A percentile compares a stretch with the other conserved stretches of the same genome.
Evolutionary conservation across 805 yeast genomes (phyloP).

Genomic region (Debaryomyces tyrocola): DNA sequence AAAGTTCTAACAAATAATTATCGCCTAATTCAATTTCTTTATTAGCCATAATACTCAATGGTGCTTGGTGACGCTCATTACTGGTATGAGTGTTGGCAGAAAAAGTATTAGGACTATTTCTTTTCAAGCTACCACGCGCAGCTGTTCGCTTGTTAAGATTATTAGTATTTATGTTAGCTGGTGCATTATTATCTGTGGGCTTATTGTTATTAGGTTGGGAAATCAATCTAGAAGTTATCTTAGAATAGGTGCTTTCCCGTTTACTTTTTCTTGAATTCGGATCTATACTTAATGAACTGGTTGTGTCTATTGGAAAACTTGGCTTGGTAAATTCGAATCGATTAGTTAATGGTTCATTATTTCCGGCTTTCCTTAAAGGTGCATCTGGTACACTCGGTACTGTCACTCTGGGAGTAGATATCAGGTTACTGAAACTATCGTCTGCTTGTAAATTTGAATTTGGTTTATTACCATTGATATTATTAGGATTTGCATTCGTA

Average conservation of each 20-base stretch:
- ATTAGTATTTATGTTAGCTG: constrained; percentile 2
- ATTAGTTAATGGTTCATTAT: neutral
- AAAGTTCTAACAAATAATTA: constrained; percentile 46
- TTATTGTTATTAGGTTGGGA: constrained; percentile 33
- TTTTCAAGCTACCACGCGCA: constrained; percentile 15
- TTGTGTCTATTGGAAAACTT: constrained; percentile 17
- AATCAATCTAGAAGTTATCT: constrained; percentile 48
- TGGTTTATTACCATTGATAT: neutral
- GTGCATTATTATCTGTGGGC: constrained; percentile 1
- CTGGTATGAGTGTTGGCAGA: constrained; percentile 6
- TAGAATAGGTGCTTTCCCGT: constrained; percentile 39
- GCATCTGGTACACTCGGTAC: constrained; percentile 33
- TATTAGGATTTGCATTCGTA: neutral
- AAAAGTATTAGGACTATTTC: constrained; percentile 21
- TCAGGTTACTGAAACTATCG: constrained; percentile 21
- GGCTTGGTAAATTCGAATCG: constrained; percentile 35
- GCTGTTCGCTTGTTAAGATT: constrained; percentile 4
- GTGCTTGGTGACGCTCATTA: constrained; percentile 12
- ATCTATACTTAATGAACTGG: constrained; percentile 1
- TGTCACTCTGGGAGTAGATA: constrained; percentile 31
- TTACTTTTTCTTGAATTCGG: constrained; percentile 20
- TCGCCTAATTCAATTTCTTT: constrained; percentile 35
- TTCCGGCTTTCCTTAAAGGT: constrained; percentile 30
- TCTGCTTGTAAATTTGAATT: constrained; percentile 19
- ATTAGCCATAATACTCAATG: constrained; percentile 9